A percentile compares a stretch with the other conserved stretches of the same genome.
These are phyloP conservation scores for Quercus tomentella DNA, from an alignment of 331 rosid genomes.

Conservation along the genomic window DNA sequence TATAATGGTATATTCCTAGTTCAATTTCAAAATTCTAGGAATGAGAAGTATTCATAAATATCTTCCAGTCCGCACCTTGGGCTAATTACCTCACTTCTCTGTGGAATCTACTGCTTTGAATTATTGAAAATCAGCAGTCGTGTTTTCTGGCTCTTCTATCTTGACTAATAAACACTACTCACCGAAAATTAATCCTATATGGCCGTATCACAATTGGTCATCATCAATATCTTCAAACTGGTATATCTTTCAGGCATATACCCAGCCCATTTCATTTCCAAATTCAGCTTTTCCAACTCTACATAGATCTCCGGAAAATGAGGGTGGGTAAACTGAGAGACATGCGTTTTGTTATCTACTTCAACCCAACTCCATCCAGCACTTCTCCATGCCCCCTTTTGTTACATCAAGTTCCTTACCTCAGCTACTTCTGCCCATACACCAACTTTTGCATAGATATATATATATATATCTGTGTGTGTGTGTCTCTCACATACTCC, in stretches of 20 bases:
- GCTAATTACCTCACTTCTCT: not conserved
- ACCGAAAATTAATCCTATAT: no score
- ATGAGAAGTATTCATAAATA: no score
- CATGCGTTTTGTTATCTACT: conserved; percentile 28
- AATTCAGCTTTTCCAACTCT: no score
- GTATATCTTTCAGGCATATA: not conserved
- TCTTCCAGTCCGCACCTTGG: no score
- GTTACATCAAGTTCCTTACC: conserved; percentile 43
- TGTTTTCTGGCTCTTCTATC: not conserved
- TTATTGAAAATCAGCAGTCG: not conserved
- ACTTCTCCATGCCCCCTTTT: conserved; percentile 28
- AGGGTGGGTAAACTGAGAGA: conserved; percentile 18
- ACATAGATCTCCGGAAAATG: no score
- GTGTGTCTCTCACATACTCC: conserved; percentile 24
- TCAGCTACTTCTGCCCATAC: conserved; percentile 47
- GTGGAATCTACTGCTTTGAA: not conserved
- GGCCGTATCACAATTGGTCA: not conserved
- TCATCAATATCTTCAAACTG: not conserved
- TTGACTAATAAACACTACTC: not conserved
- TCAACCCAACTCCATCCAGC: conserved; percentile 55
- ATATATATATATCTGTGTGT: conserved; percentile 1
- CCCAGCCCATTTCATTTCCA: not conserved
- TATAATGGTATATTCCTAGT: no score
- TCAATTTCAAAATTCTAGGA: no score
- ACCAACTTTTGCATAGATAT: conserved; percentile 53